Base-by-base conservation (phyloP, 2,329 filamentous ascomycete species). In the Cytospora leucostoma region DNA sequence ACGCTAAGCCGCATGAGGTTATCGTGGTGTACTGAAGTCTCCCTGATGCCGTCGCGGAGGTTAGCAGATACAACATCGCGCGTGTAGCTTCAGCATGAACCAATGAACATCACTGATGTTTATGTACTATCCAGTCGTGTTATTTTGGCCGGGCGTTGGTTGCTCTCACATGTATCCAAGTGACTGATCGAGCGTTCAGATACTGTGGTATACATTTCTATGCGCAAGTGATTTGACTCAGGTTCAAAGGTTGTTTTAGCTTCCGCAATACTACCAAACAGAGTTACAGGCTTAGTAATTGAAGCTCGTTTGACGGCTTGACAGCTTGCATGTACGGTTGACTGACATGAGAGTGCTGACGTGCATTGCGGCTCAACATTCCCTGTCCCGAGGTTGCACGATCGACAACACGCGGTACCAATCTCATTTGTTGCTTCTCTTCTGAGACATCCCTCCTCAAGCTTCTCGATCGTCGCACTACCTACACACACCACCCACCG, bases 361-460 rank as follows among this genome's bases (percentile, higher is more conserved):
- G 38, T 55, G 52, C 62, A 58, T 51, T 40, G 35, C 50, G 57
- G 40, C 56, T 62, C 56, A 56, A 37, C n/a, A 15, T 19, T 47
- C n/a, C 44, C n/a, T 47, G 44, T 47, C n/a, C 19, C 21, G n/a
- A 5, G 21, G 4, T 19, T 10, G n/a, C 8, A 47, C n/a, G 44
- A 47, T 47, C 44, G 44, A 47, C 44, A 47, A 12, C 44, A 19
- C n/a, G n/a, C 21, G n/a, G 7, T 44, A 19, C 19, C 40, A 44
- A 27, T 27, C 15, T 4, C 37, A 38, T 6, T 40, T 15, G 13
- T 40, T 17, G 12, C 38, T 17, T 40, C 38, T 40, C 5, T 17
- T 38, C 38, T 17, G 13, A 40, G 38, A 19, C 13, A 4, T 17
- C 40, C 40, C 7, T 44, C 17, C 40, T 15, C 40, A n/a, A n/a